Conservation (phyloP, 2,329 filamentous ascomycete genomes). For the Aspergillus phoenicis region DNA sequence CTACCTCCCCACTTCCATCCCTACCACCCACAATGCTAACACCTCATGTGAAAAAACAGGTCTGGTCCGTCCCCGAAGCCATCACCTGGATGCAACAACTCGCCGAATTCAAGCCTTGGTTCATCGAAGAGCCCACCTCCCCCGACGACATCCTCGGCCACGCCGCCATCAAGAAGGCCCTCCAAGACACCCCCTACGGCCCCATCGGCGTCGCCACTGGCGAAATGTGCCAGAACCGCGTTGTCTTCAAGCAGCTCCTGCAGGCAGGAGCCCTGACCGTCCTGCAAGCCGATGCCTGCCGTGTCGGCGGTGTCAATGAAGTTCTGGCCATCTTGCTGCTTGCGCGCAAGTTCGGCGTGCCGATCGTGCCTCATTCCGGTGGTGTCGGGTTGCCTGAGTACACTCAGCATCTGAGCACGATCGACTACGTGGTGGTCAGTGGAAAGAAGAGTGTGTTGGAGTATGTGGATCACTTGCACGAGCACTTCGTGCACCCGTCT, state of each 20-base stretch:
- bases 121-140: conserved; percentile 91
- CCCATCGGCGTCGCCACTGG: conserved; percentile 86
- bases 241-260: conserved; percentile 91
- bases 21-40: not conserved
- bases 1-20: not conserved
- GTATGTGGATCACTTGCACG: conserved; percentile 90
- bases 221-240: conserved; percentile 94
- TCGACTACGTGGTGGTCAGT: conserved; percentile 86
- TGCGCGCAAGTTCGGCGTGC: conserved; percentile 68
- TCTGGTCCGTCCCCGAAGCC: conserved; percentile 88
- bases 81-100: conserved; percentile 84
- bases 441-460: conserved; percentile 82
- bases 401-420: conserved; percentile 87
- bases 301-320: conserved; percentile 87
- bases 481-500: conserved; percentile 84
- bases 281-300: conserved; percentile 87
- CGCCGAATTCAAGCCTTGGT: conserved; percentile 77
- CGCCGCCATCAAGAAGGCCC: conserved; percentile 78
- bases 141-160: conserved; percentile 90
- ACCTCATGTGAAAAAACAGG: conserved; percentile 33
- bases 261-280: conserved; percentile 79
- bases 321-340: conserved; percentile 87
- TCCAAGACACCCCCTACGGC: conserved; percentile 54
- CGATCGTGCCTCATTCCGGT: conserved; percentile 85
- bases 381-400: conserved; percentile 92